A percentile compares a stretch with the other conserved stretches of the same genome.
phyloP scores from a whole-genome alignment of 108 stramenopile species.

The Discostella stelligeroides region DNA sequence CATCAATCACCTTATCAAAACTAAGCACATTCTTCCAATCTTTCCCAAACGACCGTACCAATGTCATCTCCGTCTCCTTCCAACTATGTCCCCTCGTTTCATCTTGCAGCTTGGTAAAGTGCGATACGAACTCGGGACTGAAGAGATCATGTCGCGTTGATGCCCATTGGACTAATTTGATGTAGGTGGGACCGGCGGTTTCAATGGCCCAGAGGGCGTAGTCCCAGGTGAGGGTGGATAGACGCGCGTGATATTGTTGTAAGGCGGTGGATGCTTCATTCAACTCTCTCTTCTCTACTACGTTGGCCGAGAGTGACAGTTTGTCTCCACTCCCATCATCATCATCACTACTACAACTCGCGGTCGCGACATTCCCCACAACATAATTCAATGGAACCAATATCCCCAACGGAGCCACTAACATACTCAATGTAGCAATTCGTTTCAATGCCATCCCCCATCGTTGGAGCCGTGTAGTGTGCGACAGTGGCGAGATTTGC shows the following conservation, averaged over 20 bases:
- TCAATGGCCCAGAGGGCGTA: conserved; percentile 90
- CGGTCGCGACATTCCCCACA: conserved; percentile 4
- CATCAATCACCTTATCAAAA: too few species aligned
- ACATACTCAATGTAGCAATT: conserved; percentile 13
- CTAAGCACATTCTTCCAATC: too few species aligned
- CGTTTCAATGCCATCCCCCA: conserved; percentile 37
- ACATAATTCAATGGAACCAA: conserved; percentile 24
- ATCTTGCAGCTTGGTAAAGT: conserved; percentile 88
- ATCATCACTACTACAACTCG: not conserved
- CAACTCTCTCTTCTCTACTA: not conserved
- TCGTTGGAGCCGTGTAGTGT: conserved; percentile 25
- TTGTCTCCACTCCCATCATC: not conserved
- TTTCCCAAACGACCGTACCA: conserved; percentile 68
- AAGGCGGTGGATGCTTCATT: not conserved
- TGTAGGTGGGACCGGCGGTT: conserved; percentile 87
- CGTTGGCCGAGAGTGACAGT: not conserved
- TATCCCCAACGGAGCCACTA: conserved; percentile 35
- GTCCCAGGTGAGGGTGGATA: conserved; percentile 60
- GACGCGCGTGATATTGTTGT: conserved; percentile 4
- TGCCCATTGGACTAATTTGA: conserved; percentile 93
- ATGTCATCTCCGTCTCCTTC: conserved; percentile 62
- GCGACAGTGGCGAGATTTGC: conserved; percentile 34
- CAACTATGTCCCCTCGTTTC: conserved; percentile 79
- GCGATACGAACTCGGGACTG: conserved; percentile 75
- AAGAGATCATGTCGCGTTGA: conserved; percentile 90